Percentiles rank a stretch among this genome's conserved stretches.
phyloP scores from a whole-genome alignment of 352 stramenopile genomes.

The Globisporangium cederbergense region DNA sequence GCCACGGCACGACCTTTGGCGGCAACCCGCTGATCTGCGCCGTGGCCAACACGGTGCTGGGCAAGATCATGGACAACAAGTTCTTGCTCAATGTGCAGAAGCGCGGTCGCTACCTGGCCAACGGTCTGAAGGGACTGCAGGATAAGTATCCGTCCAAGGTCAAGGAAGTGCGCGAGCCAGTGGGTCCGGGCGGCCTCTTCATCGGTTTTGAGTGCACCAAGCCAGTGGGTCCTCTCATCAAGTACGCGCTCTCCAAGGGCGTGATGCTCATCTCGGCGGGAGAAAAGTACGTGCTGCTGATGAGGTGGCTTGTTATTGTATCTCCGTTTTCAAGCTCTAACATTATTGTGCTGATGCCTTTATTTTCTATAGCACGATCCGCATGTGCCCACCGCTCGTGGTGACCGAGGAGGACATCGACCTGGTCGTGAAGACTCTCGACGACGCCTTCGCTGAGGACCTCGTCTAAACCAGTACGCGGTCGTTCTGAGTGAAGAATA shows the following conservation, averaged over 20 bases:
- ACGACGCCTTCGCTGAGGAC: conserved; percentile 57
- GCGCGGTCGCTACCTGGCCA: conserved; percentile 53
- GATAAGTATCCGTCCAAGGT: conserved; percentile 74
- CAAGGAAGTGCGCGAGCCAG: conserved; percentile 57
- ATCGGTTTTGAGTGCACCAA: conserved; percentile 74
- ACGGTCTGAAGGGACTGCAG: conserved; percentile 57
- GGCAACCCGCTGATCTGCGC: conserved; percentile 95
- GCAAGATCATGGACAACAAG: conserved; percentile 60
- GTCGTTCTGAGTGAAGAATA: neutral
- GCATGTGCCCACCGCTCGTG: conserved; percentile 78
- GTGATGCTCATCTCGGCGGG: conserved; percentile 82
- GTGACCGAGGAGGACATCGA: conserved; percentile 82
- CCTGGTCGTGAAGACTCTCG: conserved; percentile 60
- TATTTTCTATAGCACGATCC: conserved; percentile 49
- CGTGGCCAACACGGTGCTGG: conserved; percentile 82
- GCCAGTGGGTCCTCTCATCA: conserved; percentile 53
- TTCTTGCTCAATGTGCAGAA: conserved; percentile 79
- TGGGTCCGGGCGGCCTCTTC: conserved; percentile 74
- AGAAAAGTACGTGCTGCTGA: conserved; percentile 55
- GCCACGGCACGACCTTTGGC: conserved; percentile 96
- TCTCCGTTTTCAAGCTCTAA: conserved; percentile 4
- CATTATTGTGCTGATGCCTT: conserved; percentile 4
- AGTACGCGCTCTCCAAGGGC: conserved; percentile 70
- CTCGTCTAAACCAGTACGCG: conserved; percentile 31
- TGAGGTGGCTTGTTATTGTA: conserved; percentile 1